Conservation (phyloP, 495 filamentous ascomycete genomes). For the Beverwykella pulmonaria region DNA sequence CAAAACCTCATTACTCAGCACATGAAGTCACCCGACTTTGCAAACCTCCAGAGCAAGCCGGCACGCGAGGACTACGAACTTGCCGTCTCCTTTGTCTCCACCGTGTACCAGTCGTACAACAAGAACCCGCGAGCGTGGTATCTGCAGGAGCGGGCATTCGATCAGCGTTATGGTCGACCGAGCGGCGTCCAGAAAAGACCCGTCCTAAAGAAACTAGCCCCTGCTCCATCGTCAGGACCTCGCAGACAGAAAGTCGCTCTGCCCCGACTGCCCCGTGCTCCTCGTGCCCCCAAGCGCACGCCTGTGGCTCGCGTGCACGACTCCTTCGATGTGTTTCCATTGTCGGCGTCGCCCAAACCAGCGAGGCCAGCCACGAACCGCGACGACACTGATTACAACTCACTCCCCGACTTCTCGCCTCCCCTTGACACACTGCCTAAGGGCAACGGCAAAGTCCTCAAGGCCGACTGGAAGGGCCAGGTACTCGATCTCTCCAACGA, state of each 20-base stretch:
- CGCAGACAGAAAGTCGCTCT: conserved; percentile 33
- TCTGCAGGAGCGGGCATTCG: conserved; percentile 32
- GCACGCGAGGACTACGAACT: conserved; percentile 39
- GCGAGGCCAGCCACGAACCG: conserved; percentile 56
- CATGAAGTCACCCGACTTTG: conserved; percentile 30
- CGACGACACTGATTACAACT: conserved; percentile 85
- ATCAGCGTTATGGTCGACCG: conserved; percentile 28
- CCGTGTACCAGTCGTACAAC: conserved; percentile 31
- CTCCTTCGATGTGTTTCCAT: conserved; percentile 31
- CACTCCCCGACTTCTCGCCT: conserved; percentile 77
- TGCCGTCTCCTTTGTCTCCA: conserved; percentile 30
- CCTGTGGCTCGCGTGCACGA: conserved; percentile 31
- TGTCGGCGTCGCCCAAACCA: conserved; percentile 40
- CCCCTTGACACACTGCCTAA: conserved; percentile 64
- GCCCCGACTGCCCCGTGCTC: conserved; percentile 33
- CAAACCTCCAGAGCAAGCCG: conserved; percentile 28
- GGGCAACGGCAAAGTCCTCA: conserved; percentile 67
- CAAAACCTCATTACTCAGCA: conserved; percentile 30
- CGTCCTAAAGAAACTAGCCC: conserved; percentile 35
- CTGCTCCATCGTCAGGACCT: conserved; percentile 29
- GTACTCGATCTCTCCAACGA: conserved; percentile 79
- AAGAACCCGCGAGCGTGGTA: conserved; percentile 35
- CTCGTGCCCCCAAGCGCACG: conserved; percentile 34
- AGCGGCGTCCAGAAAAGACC: conserved; percentile 27
- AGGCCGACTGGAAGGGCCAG: conserved; percentile 86